These are phyloP conservation scores for Luffa acutangula DNA, from an alignment of 306 rosid species.

Conservation along the genomic window DNA sequence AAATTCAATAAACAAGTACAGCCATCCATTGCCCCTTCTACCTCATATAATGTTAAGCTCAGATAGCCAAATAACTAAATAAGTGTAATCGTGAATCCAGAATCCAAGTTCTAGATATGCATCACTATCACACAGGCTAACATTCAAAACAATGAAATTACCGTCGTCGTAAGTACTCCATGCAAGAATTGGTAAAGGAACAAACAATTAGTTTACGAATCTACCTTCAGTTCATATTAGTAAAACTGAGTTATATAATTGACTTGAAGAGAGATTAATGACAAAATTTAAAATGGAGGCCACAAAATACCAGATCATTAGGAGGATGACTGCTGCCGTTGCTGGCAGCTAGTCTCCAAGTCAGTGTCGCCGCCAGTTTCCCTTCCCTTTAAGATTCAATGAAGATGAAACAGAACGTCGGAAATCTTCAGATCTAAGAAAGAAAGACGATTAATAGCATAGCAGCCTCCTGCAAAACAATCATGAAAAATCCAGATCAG, in stretches of 20 bases:
- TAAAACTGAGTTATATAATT: background rate
- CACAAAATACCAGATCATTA: slow-evolving; percentile 57
- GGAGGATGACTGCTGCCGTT: slow-evolving; percentile 72
- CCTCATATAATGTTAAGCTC: background rate
- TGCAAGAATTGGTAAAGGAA: background rate
- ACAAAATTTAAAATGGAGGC: background rate
- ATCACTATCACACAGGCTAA: background rate
- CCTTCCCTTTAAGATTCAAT: slow-evolving; percentile 26
- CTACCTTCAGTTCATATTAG: background rate
- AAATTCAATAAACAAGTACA: background rate
- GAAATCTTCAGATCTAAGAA: slow-evolving; percentile 58
- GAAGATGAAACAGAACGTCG: slow-evolving; percentile 20
- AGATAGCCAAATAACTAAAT: background rate
- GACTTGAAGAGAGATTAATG: background rate
- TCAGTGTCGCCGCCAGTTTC: slow-evolving; percentile 67
- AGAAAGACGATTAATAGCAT: slow-evolving; percentile 26
- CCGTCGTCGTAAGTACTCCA: background rate
- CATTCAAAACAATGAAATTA: background rate
- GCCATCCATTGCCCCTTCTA: background rate
- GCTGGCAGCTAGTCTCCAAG: slow-evolving; percentile 76
- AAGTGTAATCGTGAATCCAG: background rate
- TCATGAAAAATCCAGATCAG: slow-evolving; percentile 20
- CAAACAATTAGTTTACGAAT: background rate
- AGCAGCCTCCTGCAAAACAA: slow-evolving; percentile 37
- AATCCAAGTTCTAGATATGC: background rate